Evolutionary conservation across 805 yeast genomes (phyloP).

Genomic region (Brettanomyces anomalus): DNA sequence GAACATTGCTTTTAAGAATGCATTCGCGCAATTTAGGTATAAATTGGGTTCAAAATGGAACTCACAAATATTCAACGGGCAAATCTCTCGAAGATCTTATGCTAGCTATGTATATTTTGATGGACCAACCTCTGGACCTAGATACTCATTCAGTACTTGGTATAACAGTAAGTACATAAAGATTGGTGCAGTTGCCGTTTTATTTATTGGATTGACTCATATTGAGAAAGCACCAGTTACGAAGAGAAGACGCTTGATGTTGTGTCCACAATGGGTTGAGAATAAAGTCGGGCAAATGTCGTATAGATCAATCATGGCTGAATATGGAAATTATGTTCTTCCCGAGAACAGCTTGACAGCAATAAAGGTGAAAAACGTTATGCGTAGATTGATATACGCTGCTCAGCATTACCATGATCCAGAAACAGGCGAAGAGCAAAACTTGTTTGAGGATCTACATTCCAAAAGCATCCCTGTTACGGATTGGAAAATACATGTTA

Average conservation of each 20-base stretch:
- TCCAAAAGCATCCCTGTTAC: conserved; percentile 19
- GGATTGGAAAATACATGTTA: conserved; percentile 78
- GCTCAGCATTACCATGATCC: conserved; percentile 35
- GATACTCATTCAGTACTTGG: not conserved
- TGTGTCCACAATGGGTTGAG: conserved; percentile 63
- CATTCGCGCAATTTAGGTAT: too few species aligned
- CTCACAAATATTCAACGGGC: not conserved
- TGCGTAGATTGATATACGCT: conserved; percentile 53
- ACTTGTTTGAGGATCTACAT: conserved; percentile 18
- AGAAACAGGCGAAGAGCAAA: conserved; percentile 19
- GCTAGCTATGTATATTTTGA: conserved; percentile 19
- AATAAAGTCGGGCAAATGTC: conserved; percentile 50
- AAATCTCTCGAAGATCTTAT: not conserved
- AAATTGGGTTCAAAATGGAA: too few species aligned
- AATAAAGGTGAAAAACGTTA: conserved; percentile 45
- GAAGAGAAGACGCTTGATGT: conserved; percentile 59
- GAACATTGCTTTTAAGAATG: too few species aligned
- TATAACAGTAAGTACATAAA: conserved; percentile 18
- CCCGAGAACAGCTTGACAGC: conserved; percentile 59
- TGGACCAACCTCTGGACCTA: conserved; percentile 2
- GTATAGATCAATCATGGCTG: conserved; percentile 49
- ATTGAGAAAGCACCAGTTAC: conserved; percentile 79
- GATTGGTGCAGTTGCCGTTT: conserved; percentile 25
- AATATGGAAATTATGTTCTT: conserved; percentile 44
- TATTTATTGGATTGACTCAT: conserved; percentile 37